Conservation (phyloP, 2,329 filamentous ascomycete genomes). For the Thelonectria blattea region DNA sequence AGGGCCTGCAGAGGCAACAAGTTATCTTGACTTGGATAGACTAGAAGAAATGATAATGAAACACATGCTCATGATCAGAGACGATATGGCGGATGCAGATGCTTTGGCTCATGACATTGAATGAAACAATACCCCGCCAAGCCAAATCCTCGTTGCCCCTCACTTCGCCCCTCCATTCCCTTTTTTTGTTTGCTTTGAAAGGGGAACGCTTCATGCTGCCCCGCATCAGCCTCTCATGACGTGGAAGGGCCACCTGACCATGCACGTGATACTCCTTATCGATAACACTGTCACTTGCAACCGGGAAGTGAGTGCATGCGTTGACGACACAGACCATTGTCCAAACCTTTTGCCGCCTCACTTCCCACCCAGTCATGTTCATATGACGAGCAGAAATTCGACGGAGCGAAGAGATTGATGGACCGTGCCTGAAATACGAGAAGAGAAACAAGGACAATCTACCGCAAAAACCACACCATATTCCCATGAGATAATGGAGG, state of each 20-base stretch:
- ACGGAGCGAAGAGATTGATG: constrained; percentile 27
- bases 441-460: not conserved
- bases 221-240: constrained; percentile 25
- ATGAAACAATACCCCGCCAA: constrained; percentile 30
- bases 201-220: constrained; percentile 18
- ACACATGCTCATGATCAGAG: no score
- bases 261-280: constrained; percentile 34
- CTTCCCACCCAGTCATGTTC: constrained; percentile 30
- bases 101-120: not conserved
- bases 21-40: no score
- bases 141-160: constrained; percentile 29
- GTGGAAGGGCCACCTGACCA: constrained; percentile 16
- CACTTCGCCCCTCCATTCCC: constrained; percentile 33
- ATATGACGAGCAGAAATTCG: constrained; percentile 30
- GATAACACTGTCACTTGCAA: constrained; percentile 26
- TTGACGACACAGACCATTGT: constrained; percentile 29
- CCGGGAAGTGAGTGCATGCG: constrained; percentile 32
- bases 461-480: not conserved
- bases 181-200: constrained; percentile 8
- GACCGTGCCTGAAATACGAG: constrained; percentile 22
- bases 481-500: constrained; percentile 55
- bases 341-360: constrained; percentile 14
- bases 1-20: no score
- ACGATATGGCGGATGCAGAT: no score
- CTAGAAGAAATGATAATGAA: no score